A percentile compares a stretch with the other conserved stretches of the same genome.
Evolutionary conservation across 345 rosid species (phyloP).

Genomic region (Euphorbia tirucalli): DNA sequence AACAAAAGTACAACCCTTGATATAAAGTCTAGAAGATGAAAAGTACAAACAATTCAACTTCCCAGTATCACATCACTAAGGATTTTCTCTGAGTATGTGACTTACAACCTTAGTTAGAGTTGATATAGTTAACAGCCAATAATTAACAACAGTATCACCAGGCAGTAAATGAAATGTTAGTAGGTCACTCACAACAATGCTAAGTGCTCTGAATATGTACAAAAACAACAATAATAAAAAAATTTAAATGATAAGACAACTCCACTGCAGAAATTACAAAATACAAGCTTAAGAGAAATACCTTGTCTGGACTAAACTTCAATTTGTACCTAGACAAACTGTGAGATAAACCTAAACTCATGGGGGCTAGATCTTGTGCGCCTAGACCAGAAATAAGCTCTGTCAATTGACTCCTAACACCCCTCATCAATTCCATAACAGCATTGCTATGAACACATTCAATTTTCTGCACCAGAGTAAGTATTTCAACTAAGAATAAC

Average conservation of each 20-base stretch:
- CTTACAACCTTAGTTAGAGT: neutral
- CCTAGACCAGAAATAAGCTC: slow-evolving; percentile 84
- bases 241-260: neutral
- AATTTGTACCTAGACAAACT: slow-evolving; percentile 88
- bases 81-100: neutral
- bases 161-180: no score
- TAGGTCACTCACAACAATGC: neutral
- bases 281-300: slow-evolving; percentile 9
- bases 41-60: neutral
- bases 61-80: neutral
- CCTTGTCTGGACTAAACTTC: slow-evolving; percentile 95
- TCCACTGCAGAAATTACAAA: neutral
- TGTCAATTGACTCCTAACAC: slow-evolving; percentile 76
- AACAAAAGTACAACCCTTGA: neutral
- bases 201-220: neutral
- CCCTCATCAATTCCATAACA: slow-evolving; percentile 92
- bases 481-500: slow-evolving; percentile 9
- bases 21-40: neutral
- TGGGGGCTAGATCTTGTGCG: slow-evolving; percentile 77
- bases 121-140: neutral
- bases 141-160: neutral
- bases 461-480: slow-evolving; percentile 56
- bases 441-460: slow-evolving; percentile 84
- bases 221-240: neutral
- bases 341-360: slow-evolving; percentile 95